phyloP scores from a whole-genome alignment of 768 basidiomycete species.

The Hygrophoropsis aurantiaca region DNA sequence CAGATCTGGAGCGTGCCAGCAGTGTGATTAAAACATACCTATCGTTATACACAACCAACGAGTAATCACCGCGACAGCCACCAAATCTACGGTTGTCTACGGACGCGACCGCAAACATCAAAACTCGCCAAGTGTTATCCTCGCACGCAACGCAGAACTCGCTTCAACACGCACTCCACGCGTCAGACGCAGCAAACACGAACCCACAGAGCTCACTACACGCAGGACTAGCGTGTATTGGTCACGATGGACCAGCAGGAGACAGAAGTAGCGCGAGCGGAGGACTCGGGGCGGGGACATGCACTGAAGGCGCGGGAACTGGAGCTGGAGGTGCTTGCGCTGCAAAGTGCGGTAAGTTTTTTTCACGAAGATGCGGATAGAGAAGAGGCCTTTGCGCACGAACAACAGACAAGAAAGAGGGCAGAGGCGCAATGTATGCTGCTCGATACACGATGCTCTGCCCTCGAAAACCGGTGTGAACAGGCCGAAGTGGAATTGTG shows the following conservation, averaged over 20 bases:
- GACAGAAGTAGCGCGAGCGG: constrained; percentile 58
- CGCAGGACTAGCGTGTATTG: constrained; percentile 68
- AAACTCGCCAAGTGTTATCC: constrained; percentile 58
- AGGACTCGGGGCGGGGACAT: constrained; percentile 68
- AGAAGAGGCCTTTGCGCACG: constrained; percentile 66
- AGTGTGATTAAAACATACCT: too few species aligned
- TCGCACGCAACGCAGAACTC: constrained; percentile 60
- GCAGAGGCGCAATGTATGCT: neutral
- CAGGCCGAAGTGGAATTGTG: too few species aligned
- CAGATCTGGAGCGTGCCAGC: constrained; percentile 70
- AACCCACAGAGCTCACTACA: constrained; percentile 68
- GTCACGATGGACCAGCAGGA: too few species aligned
- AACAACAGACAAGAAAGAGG: constrained; percentile 11
- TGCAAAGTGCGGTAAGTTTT: constrained; percentile 65
- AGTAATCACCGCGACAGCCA: neutral
- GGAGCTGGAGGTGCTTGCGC: constrained; percentile 67
- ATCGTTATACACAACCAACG: too few species aligned
- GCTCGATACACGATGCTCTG: too few species aligned
- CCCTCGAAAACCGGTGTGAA: too few species aligned
- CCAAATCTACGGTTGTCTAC: neutral
- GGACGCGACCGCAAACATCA: constrained; percentile 71
- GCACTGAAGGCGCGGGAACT: too few species aligned
- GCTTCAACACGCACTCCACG: constrained; percentile 66
- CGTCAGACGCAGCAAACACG: constrained; percentile 57
- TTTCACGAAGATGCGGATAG: constrained; percentile 49